These are phyloP conservation scores for Biscutella laevigata DNA, from an alignment of 441 rosid genomes.

Conservation along the genomic window DNA sequence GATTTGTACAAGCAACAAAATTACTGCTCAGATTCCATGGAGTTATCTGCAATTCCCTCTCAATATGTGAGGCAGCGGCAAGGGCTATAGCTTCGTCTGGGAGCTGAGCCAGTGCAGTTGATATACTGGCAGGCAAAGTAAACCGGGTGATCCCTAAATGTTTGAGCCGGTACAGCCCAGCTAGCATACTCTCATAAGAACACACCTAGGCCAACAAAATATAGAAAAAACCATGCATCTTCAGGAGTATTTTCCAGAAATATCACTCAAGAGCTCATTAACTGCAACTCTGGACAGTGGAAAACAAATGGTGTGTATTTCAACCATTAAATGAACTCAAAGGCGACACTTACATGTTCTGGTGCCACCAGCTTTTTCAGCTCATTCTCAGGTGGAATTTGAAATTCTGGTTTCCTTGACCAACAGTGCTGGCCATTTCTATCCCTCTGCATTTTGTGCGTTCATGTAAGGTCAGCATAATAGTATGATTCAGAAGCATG, in stretches of 20 bases:
- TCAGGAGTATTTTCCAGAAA: conserved; percentile 2
- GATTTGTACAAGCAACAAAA: conserved; percentile 90
- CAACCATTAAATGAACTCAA: conserved; percentile 18
- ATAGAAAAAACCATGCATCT: conserved; percentile 8
- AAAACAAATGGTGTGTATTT: conserved; percentile 3
- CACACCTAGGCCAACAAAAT: conserved; percentile 57
- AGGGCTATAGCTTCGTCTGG: conserved; percentile 95
- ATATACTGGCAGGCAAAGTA: conserved; percentile 67
- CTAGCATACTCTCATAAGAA: conserved; percentile 94
- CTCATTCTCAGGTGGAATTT: conserved; percentile 74
- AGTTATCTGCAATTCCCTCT: conserved; percentile 92
- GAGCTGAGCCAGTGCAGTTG: conserved; percentile 86
- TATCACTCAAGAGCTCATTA: not conserved
- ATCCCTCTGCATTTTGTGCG: conserved; percentile 52
- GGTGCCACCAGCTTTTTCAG: conserved; percentile 69
- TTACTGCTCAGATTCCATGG: conserved; percentile 97
- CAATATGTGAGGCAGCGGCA: conserved; percentile 98
- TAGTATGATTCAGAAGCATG: conserved; percentile 5
- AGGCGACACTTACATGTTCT: conserved; percentile 63
- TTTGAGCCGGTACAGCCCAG: conserved; percentile 87
- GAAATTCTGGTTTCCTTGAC: conserved; percentile 57
- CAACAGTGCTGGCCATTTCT: conserved; percentile 56
- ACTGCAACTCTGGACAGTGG: not conserved
- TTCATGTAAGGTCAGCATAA: conserved; percentile 17
- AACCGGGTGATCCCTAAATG: conserved; percentile 89